Evolutionary conservation across 352 stramenopile genomes (phyloP).

Genomic region (Pythium periplocum): DNA sequence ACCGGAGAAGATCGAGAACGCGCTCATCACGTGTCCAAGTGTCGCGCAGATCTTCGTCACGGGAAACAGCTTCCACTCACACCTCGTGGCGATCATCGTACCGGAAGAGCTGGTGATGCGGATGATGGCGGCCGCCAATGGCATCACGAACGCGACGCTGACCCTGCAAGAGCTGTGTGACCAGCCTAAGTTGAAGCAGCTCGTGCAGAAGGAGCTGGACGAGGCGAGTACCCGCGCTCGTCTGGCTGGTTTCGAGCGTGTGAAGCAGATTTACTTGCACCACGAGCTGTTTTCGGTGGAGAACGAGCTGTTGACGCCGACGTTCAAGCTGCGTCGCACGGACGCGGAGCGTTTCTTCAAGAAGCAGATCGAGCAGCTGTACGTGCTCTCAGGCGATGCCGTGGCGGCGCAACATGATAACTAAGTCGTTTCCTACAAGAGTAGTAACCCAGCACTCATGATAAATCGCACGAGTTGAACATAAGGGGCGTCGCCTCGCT

Average conservation of each 20-base stretch:
- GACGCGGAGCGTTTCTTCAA: conserved; percentile 61
- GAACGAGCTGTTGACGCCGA: conserved; percentile 95
- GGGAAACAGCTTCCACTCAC: conserved; percentile 94
- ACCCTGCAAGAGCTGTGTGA: conserved; percentile 47
- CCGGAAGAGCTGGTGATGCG: conserved; percentile 46
- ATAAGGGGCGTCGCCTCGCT: no score
- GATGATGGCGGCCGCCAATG: conserved; percentile 28
- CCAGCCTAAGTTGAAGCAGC: conserved; percentile 32
- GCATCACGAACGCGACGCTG: conserved; percentile 17
- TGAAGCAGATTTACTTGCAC: conserved; percentile 89
- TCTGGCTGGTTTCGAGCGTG: conserved; percentile 92
- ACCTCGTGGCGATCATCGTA: conserved; percentile 93
- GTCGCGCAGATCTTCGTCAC: conserved; percentile 95
- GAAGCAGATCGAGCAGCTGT: conserved; percentile 66
- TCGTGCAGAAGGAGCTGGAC: conserved; percentile 48
- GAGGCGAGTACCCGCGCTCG: conserved; percentile 41
- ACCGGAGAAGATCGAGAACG: conserved; percentile 96
- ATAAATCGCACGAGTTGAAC: no score
- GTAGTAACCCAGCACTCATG: no score
- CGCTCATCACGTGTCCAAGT: conserved; percentile 84
- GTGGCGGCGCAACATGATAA: conserved; percentile 31
- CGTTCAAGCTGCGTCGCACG: conserved; percentile 94
- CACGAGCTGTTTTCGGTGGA: conserved; percentile 89
- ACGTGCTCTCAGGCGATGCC: conserved; percentile 49
- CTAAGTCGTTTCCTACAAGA: conserved; percentile 2